These are phyloP conservation scores for Epichloe festucae DNA, from an alignment of 2,329 filamentous ascomycete species.

Conservation along the genomic window DNA sequence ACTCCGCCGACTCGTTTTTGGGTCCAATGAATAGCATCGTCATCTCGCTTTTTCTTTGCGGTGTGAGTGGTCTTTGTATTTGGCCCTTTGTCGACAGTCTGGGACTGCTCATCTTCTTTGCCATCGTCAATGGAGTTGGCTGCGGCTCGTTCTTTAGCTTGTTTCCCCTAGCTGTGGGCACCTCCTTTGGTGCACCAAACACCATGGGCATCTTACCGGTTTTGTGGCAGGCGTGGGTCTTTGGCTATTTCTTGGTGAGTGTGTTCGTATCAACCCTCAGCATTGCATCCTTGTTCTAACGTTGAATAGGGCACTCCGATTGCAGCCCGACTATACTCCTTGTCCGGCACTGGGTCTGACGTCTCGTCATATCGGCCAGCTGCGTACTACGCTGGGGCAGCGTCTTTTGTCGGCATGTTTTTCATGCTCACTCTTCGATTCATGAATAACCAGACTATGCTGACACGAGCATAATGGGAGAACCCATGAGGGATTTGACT, in stretches of 20 bases:
- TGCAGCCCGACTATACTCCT: constrained; percentile 14
- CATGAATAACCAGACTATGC: constrained; percentile 1
- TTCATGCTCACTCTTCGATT: constrained; percentile 8
- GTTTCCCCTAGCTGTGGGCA: constrained; percentile 12
- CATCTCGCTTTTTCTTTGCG: constrained; percentile 13
- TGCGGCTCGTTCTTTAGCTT: constrained; percentile 18
- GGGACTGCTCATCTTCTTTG: constrained; percentile 12
- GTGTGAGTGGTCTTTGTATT: constrained; percentile 12
- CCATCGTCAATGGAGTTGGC: constrained; percentile 15
- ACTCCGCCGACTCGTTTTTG: constrained; percentile 13
- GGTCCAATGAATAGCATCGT: constrained; percentile 16
- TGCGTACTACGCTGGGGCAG: constrained; percentile 15
- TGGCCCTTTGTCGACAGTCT: constrained; percentile 16
- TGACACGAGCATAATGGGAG: constrained; percentile 2
- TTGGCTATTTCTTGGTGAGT: constrained; percentile 16
- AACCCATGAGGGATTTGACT: too few species aligned
- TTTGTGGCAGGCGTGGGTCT: constrained; percentile 16
- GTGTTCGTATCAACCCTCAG: neutral
- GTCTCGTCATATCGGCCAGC: constrained; percentile 13
- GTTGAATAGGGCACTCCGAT: constrained; percentile 14
- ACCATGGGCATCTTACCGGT: constrained; percentile 15
- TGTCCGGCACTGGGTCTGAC: constrained; percentile 8
- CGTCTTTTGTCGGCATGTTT: constrained; percentile 11
- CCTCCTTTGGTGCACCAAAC: constrained; percentile 13
- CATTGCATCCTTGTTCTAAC: constrained; percentile 1